phyloP scores from a whole-genome alignment of 2,329 filamentous ascomycete species.

The Fusarium sp. region DNA sequence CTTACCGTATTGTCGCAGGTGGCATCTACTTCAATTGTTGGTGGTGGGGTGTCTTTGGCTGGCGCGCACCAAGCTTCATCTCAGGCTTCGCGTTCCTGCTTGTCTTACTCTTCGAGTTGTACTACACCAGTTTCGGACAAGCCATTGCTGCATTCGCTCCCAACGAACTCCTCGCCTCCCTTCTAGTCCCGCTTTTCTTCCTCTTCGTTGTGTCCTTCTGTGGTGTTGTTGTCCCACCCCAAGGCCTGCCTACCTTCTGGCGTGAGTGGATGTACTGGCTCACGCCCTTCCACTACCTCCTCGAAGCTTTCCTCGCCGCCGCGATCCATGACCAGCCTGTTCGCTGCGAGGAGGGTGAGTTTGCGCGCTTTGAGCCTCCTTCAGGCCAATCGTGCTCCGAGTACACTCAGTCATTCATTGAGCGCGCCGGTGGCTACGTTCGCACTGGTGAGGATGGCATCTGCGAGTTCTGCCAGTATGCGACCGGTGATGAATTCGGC shows the following conservation, averaged over 20 bases:
- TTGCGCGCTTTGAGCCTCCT: slow-evolving; percentile 70
- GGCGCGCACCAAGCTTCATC: slow-evolving; percentile 63
- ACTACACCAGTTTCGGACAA: slow-evolving; percentile 73
- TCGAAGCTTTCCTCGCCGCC: slow-evolving; percentile 70
- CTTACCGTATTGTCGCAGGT: slow-evolving; percentile 73
- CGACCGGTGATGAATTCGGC: slow-evolving; percentile 70
- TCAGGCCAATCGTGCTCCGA: slow-evolving; percentile 67
- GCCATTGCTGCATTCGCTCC: slow-evolving; percentile 74
- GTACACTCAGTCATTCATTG: slow-evolving; percentile 66
- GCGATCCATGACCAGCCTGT: slow-evolving; percentile 66
- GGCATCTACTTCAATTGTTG: slow-evolving; percentile 63
- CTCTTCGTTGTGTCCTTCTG: slow-evolving; percentile 77
- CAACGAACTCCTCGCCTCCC: slow-evolving; percentile 73
- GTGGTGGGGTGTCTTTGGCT: slow-evolving; percentile 65
- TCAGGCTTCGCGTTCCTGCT: slow-evolving; percentile 72
- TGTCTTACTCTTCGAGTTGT: slow-evolving; percentile 74
- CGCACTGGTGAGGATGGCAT: slow-evolving; percentile 63
- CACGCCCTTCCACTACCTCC: slow-evolving; percentile 74
- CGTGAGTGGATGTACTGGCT: slow-evolving; percentile 73
- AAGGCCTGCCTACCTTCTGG: slow-evolving; percentile 71
- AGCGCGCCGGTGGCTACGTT: slow-evolving; percentile 70
- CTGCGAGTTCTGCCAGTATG: slow-evolving; percentile 74
- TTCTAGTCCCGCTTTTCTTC: slow-evolving; percentile 76
- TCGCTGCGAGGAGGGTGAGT: slow-evolving; percentile 65
- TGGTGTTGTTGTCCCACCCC: slow-evolving; percentile 74